A percentile compares a stretch with the other conserved stretches of the same genome.
These are phyloP conservation scores for Fusarium sp. DNA, from an alignment of 2,329 filamentous ascomycete genomes.

Conservation along the genomic window DNA sequence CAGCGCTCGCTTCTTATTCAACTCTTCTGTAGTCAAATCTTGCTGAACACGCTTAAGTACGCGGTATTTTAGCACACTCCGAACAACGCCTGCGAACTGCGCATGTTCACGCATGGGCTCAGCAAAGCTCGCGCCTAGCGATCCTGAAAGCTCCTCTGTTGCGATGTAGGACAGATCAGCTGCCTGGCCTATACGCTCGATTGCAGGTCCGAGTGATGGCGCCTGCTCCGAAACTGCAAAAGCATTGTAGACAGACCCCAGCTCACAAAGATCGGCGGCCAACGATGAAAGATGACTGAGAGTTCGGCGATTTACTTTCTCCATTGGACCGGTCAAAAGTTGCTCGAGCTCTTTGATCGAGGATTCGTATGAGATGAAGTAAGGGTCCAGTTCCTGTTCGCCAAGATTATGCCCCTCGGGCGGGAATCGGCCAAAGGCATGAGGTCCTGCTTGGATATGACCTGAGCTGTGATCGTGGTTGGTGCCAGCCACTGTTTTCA, in stretches of 20 bases:
- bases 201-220: constrained; percentile 87
- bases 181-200: constrained; percentile 94
- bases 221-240: constrained; percentile 96
- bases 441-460: constrained; percentile 60
- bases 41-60: constrained; percentile 96
- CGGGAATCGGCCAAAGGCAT: constrained; percentile 84
- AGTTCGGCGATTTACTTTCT: constrained; percentile 93
- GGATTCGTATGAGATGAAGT: constrained; percentile 93
- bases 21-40: constrained; percentile 94
- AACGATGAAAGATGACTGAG: constrained; percentile 86
- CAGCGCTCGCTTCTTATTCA: constrained; percentile 85
- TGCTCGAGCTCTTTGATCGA: constrained; percentile 93
- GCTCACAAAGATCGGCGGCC: constrained; percentile 88
- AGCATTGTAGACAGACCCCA: constrained; percentile 96
- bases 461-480: constrained; percentile 54
- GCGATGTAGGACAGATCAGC: constrained; percentile 96
- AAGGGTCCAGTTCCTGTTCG: constrained; percentile 93
- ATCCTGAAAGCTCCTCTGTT: constrained; percentile 89
- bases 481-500: constrained; percentile 70
- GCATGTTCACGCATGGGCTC: constrained; percentile 98
- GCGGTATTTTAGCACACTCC: constrained; percentile 87
- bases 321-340: constrained; percentile 91
- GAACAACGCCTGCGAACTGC: constrained; percentile 95
- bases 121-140: constrained; percentile 92
- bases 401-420: constrained; percentile 80